These are phyloP conservation scores for Neonothopanus nambi DNA, from an alignment of 1,284 basidiomycete genomes.

Conservation along the genomic window DNA sequence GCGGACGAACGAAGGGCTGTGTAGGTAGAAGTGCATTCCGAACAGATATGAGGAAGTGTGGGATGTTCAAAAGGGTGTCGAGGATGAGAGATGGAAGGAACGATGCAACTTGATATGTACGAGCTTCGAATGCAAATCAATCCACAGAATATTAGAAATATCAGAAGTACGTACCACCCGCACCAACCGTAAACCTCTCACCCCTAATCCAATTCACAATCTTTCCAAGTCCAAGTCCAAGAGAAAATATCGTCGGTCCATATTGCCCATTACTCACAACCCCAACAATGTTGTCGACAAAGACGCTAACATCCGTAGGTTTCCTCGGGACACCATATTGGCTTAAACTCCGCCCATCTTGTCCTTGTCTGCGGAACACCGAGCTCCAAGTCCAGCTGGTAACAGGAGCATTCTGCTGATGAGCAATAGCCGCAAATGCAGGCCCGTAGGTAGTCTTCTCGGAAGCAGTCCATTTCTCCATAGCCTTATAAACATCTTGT, in stretches of 20 bases:
- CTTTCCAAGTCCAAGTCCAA: slow-evolving; percentile 45
- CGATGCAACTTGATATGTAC: slow-evolving; percentile 67
- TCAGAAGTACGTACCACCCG: slow-evolving; percentile 58
- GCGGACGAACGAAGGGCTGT: slow-evolving; percentile 40
- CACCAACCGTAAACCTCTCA: slow-evolving; percentile 66
- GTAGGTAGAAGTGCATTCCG: slow-evolving; percentile 59
- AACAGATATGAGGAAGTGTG: slow-evolving; percentile 60
- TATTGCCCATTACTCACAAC: slow-evolving; percentile 56
- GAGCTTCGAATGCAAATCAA: slow-evolving; percentile 40
- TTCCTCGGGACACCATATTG: slow-evolving; percentile 43
- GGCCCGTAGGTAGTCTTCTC: slow-evolving; percentile 70
- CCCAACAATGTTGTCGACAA: slow-evolving; percentile 57
- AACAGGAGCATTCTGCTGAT: slow-evolving; percentile 31
- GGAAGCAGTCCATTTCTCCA: slow-evolving; percentile 68
- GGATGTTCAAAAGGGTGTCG: slow-evolving; percentile 64
- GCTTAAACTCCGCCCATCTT: too few species aligned
- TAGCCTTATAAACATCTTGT: slow-evolving; percentile 45
- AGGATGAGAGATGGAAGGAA: slow-evolving; percentile 66
- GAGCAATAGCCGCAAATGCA: slow-evolving; percentile 56
- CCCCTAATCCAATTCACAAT: slow-evolving; percentile 57
- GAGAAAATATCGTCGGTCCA: slow-evolving; percentile 39
- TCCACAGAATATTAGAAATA: neutral
- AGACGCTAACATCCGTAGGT: slow-evolving; percentile 54
- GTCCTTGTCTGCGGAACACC: slow-evolving; percentile 28
- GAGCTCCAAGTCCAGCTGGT: slow-evolving; percentile 28